Evolutionary conservation across 305 asterid species (phyloP).

Genomic region (Solanum hybrid): DNA sequence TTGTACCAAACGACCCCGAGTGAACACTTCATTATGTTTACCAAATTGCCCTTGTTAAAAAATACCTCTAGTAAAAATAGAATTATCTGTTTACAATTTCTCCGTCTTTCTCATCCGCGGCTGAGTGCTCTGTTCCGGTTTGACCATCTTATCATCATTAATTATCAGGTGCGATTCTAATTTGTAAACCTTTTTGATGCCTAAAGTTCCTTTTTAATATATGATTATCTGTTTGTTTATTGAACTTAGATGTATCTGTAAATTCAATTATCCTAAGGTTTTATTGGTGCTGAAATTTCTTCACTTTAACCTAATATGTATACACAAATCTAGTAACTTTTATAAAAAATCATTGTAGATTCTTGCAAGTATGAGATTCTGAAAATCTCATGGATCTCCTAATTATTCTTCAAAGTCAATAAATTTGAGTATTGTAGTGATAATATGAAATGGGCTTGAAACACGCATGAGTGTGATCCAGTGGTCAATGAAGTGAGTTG

Average conservation of each 20-base stretch:
- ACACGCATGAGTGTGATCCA: too few species aligned
- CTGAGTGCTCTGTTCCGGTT: background rate
- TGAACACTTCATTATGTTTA: too few species aligned
- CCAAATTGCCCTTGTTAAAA: background rate
- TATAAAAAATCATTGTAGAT: background rate
- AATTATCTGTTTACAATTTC: too few species aligned
- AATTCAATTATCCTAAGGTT: background rate
- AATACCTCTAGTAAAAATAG: background rate
- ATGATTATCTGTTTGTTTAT: background rate
- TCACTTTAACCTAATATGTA: background rate
- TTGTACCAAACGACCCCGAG: too few species aligned
- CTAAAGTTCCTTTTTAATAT: background rate
- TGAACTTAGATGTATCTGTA: background rate
- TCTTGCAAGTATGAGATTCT: background rate
- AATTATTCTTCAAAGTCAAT: background rate
- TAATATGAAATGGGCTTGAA: background rate
- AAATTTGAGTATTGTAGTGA: background rate
- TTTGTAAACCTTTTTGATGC: background rate
- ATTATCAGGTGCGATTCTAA: background rate
- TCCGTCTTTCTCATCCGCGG: background rate
- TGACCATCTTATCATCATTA: background rate
- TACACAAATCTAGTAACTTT: background rate
- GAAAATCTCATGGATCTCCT: background rate
- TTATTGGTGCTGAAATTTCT: background rate
- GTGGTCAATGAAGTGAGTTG: background rate